Evolutionary conservation across 306 rosid species (phyloP), one percentile per base, ranked within the genome.

Genomic region (Mimosa bimucronata): DNA sequence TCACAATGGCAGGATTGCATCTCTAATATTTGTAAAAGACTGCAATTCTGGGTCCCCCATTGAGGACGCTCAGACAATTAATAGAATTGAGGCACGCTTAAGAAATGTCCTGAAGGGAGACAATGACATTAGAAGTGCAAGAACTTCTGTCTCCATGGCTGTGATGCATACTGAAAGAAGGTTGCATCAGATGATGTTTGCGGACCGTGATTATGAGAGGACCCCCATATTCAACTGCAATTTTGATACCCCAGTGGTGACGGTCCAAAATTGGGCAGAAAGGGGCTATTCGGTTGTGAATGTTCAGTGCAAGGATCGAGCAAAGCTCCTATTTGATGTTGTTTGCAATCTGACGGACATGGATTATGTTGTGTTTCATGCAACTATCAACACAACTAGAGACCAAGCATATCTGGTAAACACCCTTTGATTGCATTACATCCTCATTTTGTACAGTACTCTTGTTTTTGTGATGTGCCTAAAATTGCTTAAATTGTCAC

Each of bases 171-270:
- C 84, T 0, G 99, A 95, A 84, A 87, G 99, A 83, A 88, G 99
- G 81, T 77, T 95, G n/a, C 99, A 95, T 80, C 99, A 95, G 34
- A 90, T 95, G 99, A 95, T 95, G 99, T 95, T 89, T 16, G 87
- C 88, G 0, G 99, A 95, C 62, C 94, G 98, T 0, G 99, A 95
- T 71, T 95, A 93, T 7, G 93, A 93, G 58, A 82, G 92, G 79
- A 83, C 86, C 70, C 98, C 99, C 4, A 88, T 88, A 55, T 79
- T 91, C 21, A 86, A 84, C 72, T 69, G 12, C 34, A 53, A 53
- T 38, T 80, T 84, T 14, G 90, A 90, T 74, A 81, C 85, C 2
- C 90, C 92, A 0, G 37, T 76, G 0, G 94, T 95, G 26, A 89
- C 89, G 0, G 98, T 95, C 61, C 99, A 92, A 77, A 95, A 95